Base-by-base conservation (phyloP, 768 basidiomycete species). In the Mycena galopus region DNA sequence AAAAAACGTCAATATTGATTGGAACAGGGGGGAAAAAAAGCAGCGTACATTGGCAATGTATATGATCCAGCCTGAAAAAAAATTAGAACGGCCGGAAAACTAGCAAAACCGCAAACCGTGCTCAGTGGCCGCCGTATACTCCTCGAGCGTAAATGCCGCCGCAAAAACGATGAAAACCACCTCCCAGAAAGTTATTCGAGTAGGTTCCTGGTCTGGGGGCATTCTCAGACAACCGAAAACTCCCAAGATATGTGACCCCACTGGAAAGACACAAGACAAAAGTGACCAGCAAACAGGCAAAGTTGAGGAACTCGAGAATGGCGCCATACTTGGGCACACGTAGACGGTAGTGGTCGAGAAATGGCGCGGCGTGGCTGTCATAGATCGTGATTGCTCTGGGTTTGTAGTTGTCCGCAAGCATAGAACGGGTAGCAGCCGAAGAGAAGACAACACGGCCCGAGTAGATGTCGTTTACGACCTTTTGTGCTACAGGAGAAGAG, bases 331-430 rank as follows among this genome's bases (percentile, higher is more conserved):
- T 60, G 6, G 73, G 73, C 10, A 75, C 73, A 16, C 73, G 61
- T 14, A 75, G 63, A n/a, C 94, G 86, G 78, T 96, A 96, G 78
- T 98, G 96, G 78, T 97, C 93, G 17, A 97, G 86, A 77, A 94
- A 91, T 0, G 93, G 91, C 1, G 90, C 90, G 21, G 84, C 87
- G 29, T 88, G 86, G 42, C 86, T 84, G 76, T 95, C 87, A 79
- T 96, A 96, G 35, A 92, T 85, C 76, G 92, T 90, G 73, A 93
- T 94, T 21, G 89, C 89, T 50, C 88, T 88, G 35, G 88, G 89
- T 82, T 94, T 96, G 84, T 98, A 98, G 77, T 95, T 94, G 81
- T 98, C 97, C 21, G 93, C 92, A 10, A 99, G 86, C 61, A 99
- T 88, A 2, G 96, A 93, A 29, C 92, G 91, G 58, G 83, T 88